phyloP scores from a whole-genome alignment of 306 rosid genomes.

The Rosa persica region DNA sequence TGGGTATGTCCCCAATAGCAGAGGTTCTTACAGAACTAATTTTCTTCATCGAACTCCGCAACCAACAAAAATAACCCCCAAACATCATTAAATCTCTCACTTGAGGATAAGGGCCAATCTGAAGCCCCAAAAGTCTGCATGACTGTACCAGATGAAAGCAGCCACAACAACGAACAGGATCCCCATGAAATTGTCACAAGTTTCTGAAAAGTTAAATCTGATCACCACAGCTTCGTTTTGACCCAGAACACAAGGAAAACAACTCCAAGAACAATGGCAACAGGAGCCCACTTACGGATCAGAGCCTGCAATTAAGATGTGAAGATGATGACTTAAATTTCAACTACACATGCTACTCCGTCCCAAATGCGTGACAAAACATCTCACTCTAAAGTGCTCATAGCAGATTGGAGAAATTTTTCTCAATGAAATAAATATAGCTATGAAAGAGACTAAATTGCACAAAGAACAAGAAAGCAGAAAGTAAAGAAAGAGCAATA shows the following conservation, averaged over 20 bases:
- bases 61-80: constrained; percentile 10
- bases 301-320: constrained; percentile 60
- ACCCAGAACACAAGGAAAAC: constrained; percentile 97
- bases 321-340: not conserved
- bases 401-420: no score
- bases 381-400: no score
- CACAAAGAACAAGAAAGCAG: no score
- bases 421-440: no score
- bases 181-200: constrained; percentile 19
- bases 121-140: not conserved
- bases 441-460: no score
- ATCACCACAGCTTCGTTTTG: constrained; percentile 89
- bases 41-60: constrained; percentile 13
- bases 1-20: constrained; percentile 12
- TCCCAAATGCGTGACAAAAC: no score
- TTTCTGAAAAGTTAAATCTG: constrained; percentile 14
- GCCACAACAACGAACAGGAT: constrained; percentile 25
- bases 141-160: constrained; percentile 14
- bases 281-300: constrained; percentile 96
- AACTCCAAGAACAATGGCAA: constrained; percentile 93
- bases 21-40: constrained; percentile 13
- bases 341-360: not conserved
- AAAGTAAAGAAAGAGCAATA: no score
- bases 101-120: constrained; percentile 5
- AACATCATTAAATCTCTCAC: not conserved